Percentiles rank a stretch among this genome's conserved stretches.
Evolutionary conservation across 2,329 filamentous ascomycete genomes (phyloP).

Genomic region (Fusarium subtropicale): DNA sequence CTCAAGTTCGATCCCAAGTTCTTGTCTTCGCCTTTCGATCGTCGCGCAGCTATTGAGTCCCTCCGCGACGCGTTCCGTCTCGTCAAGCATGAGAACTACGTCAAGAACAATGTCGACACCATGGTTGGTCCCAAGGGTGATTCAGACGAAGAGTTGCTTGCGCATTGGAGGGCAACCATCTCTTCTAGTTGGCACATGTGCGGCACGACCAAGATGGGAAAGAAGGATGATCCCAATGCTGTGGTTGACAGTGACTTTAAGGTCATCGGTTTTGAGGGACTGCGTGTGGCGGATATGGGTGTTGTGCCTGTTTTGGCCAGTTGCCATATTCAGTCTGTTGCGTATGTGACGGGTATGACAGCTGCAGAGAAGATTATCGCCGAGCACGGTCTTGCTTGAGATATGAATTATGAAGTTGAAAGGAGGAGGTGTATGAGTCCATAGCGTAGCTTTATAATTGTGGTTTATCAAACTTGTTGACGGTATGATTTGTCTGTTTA

Average conservation of each 20-base stretch:
- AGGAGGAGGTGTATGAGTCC: too few species aligned
- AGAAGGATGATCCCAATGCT: constrained; percentile 53
- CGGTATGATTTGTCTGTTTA: too few species aligned
- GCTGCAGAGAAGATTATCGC: constrained; percentile 58
- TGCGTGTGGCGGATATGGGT: constrained; percentile 42
- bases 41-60: constrained; percentile 60
- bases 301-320: constrained; percentile 55
- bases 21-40: constrained; percentile 66
- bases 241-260: constrained; percentile 58
- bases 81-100: constrained; percentile 55
- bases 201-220: constrained; percentile 69
- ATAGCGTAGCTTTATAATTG: background rate
- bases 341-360: constrained; percentile 65
- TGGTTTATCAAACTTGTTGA: background rate
- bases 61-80: constrained; percentile 58
- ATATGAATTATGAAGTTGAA: too few species aligned
- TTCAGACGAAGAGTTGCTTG: constrained; percentile 65
- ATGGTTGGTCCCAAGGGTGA: constrained; percentile 59
- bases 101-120: constrained; percentile 56
- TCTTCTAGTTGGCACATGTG: constrained; percentile 66
- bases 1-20: constrained; percentile 66
- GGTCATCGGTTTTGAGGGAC: constrained; percentile 34
- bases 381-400: constrained; percentile 25
- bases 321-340: constrained; percentile 64
- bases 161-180: constrained; percentile 57